phyloP scores from a whole-genome alignment of 2,329 filamentous ascomycete genomes.

The Pseudofabraea citricarpa region DNA sequence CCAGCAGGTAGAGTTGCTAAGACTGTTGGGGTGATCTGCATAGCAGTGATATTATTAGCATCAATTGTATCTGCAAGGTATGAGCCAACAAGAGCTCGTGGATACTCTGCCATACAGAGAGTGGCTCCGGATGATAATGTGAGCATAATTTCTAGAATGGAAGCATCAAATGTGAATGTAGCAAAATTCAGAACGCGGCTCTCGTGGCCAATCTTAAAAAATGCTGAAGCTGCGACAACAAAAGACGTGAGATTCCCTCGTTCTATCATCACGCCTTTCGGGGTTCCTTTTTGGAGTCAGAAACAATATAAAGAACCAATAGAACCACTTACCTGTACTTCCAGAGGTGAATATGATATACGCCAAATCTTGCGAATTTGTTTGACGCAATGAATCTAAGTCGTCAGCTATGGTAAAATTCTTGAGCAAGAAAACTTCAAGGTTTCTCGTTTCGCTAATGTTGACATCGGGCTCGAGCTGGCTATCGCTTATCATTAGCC shows the following conservation, averaged over 20 bases:
- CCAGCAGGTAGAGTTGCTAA: neutral
- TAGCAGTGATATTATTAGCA: neutral
- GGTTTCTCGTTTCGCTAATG: neutral
- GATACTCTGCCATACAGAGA: neutral
- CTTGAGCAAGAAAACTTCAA: neutral
- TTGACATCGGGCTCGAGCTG: neutral
- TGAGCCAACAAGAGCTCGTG: neutral
- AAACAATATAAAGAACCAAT: neutral
- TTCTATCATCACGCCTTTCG: neutral
- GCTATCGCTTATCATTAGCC: no score
- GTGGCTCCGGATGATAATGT: slow-evolving; percentile 3
- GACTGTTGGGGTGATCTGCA: neutral
- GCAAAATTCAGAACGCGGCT: slow-evolving; percentile 1
- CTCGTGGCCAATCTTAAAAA: neutral
- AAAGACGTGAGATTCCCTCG: neutral
- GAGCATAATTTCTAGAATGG: slow-evolving; percentile 7
- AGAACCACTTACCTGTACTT: neutral
- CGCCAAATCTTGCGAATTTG: neutral
- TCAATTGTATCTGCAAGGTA: neutral
- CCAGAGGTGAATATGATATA: neutral
- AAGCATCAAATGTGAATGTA: slow-evolving; percentile 8
- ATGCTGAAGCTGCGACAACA: neutral
- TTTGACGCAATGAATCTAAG: neutral
- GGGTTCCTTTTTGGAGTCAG: neutral
- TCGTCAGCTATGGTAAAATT: neutral